Percentiles rank a stretch among this genome's conserved stretches.
phyloP scores from a whole-genome alignment of 805 yeast species.

The Danielozyma ontarioensis region DNA sequence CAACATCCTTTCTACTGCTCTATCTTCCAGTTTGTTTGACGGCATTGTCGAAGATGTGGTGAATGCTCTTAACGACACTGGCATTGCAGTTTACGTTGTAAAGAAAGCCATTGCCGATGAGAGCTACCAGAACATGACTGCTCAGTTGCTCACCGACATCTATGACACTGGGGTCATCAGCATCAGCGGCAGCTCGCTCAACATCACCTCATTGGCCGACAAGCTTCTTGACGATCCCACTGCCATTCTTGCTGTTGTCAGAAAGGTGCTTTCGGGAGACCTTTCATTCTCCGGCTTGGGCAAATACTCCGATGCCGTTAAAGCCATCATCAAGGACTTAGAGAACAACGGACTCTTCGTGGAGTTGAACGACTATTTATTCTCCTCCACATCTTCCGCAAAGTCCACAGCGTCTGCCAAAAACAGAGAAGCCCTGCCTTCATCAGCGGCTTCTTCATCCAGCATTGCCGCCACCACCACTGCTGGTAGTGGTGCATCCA shows the following conservation, averaged over 20 bases:
- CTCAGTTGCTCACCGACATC: constrained; percentile 23
- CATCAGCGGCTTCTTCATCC: constrained; percentile 4
- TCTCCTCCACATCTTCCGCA: constrained; percentile 14
- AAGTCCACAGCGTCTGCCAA: constrained; percentile 1
- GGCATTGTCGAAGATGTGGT: constrained; percentile 21
- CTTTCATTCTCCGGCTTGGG: constrained; percentile 8
- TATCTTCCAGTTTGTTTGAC: constrained; percentile 23
- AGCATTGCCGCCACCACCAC: constrained; percentile 6
- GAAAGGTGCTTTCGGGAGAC: constrained; percentile 19
- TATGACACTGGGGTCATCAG: constrained; percentile 21
- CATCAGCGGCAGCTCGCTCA: constrained; percentile 16
- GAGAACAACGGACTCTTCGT: constrained; percentile 33
- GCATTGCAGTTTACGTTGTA: constrained; percentile 31
- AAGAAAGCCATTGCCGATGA: constrained; percentile 30
- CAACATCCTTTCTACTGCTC: constrained; percentile 22
- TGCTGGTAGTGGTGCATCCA: background rate
- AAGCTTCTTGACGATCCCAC: constrained; percentile 20
- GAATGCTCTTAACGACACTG: constrained; percentile 37
- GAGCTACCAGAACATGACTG: constrained; percentile 33
- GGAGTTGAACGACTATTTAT: constrained; percentile 31
- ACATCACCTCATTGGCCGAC: constrained; percentile 21
- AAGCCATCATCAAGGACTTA: constrained; percentile 24
- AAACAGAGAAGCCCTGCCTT: background rate
- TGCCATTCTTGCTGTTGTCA: constrained; percentile 14
- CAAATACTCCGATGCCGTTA: constrained; percentile 27